phyloP scores from a whole-genome alignment of 208 protist species.

The Naegleria lovaniensis region DNA sequence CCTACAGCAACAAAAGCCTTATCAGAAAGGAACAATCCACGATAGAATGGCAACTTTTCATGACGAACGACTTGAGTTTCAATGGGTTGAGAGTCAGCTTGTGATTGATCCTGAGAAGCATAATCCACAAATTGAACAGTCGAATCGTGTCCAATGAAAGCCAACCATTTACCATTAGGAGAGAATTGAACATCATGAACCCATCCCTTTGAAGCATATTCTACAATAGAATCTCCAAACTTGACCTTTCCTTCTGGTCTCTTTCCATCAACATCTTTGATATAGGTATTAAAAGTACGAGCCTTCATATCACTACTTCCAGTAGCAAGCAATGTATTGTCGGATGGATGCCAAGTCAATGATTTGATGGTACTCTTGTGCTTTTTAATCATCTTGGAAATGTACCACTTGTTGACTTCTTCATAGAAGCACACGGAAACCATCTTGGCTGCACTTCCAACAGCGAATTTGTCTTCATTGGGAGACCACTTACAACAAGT shows the following conservation, averaged over 20 bases:
- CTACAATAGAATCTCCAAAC: slow-evolving; percentile 55
- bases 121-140: slow-evolving; percentile 45
- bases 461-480: slow-evolving; percentile 76
- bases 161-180: slow-evolving; percentile 57
- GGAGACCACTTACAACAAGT: slow-evolving; percentile 67
- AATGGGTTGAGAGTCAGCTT: background rate
- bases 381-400: slow-evolving; percentile 64
- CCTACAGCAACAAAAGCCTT: slow-evolving; percentile 14
- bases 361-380: slow-evolving; percentile 60
- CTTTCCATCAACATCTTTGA: slow-evolving; percentile 58
- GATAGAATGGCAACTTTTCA: background rate
- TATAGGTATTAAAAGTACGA: slow-evolving; percentile 58
- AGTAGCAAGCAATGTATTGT: slow-evolving; percentile 61
- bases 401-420: slow-evolving; percentile 82
- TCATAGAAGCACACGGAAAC: slow-evolving; percentile 81
- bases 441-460: slow-evolving; percentile 62
- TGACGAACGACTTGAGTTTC: background rate
- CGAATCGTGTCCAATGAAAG: slow-evolving; percentile 53
- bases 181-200: slow-evolving; percentile 60
- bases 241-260: slow-evolving; percentile 40
- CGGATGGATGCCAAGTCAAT: slow-evolving; percentile 75
- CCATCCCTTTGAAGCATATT: slow-evolving; percentile 55
- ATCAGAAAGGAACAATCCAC: background rate
- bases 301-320: slow-evolving; percentile 62
- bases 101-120: background rate